Base-by-base conservation (phyloP, 2,329 filamentous ascomycete genomes). In the Diaporthe velutina region DNA sequence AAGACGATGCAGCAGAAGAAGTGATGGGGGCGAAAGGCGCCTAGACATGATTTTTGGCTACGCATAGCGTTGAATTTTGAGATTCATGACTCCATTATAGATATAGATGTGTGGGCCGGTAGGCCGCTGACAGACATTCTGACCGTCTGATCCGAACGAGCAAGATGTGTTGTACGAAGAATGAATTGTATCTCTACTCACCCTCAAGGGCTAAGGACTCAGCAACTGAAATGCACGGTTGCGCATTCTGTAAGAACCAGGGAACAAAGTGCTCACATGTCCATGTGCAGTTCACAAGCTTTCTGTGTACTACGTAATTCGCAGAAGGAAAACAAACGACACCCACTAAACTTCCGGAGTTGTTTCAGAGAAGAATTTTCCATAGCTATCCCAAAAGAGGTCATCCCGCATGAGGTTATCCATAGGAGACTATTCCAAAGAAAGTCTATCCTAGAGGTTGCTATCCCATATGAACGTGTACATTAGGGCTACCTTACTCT, bases 1-100 rank as follows among this genome's bases (percentile, higher is more conserved):
- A 80, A 80, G 70, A 70, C 67, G 1, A 25, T 66, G 48, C 45
- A 74, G 54, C n/a, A 35, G 7, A 75, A 64, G 38, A 73, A 55
- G 55, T 42, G 35, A 33, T 13, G 38, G 25, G 25, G 48, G 15
- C 48, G 22, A 30, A 19, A 45, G 55, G 40, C 40, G 13, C 13
- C 38, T 57, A 48, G 42, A 50, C 17, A 73, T 68, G 50, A 40
- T 70, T 60, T 42, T 38, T n/a, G n/a, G 19, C 17, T 30, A 70
- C 67, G 55, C 72, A 70, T 70, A 70, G 72, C 54, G 54, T 58
- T 68, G 55, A 48, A 64, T 74, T 70, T 30, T 74, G 15, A 74
- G 66, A 74, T 74, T 74, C 73, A 64, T 48, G 58, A 33, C 17
- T 13, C 17, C 28, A 8, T 19, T 30, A 33, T 68, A 68, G 64